Evolutionary conservation across 176 grass and related monocot genomes (phyloP).

Genomic region (Lolium perenne): DNA sequence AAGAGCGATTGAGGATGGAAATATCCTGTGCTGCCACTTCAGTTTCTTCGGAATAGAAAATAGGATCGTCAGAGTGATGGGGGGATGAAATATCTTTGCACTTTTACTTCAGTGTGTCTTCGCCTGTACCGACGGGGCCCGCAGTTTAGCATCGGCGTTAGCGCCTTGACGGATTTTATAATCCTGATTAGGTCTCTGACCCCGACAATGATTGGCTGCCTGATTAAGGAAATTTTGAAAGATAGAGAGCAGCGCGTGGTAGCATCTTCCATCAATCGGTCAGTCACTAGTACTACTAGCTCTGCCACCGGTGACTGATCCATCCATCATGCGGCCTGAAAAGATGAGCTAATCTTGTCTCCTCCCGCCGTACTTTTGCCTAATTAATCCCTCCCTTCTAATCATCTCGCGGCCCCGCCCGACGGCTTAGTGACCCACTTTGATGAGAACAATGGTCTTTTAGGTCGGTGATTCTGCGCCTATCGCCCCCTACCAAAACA

Average conservation of each 20-base stretch:
- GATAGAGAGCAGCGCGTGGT: constrained; percentile 9
- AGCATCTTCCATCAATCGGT: constrained; percentile 17
- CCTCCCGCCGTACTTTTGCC: constrained; percentile 6
- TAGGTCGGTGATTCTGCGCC: neutral
- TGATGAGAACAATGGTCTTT: neutral
- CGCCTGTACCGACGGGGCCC: neutral
- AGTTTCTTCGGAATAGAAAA: neutral
- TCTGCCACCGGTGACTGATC: neutral
- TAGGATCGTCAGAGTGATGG: no score
- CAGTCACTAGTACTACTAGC: neutral
- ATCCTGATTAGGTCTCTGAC: neutral
- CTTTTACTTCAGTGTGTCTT: neutral
- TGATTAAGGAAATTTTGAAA: constrained; percentile 21
- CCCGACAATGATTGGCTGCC: constrained; percentile 39
- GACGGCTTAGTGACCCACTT: neutral
- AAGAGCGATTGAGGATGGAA: neutral
- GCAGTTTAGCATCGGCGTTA: neutral
- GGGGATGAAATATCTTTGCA: no score
- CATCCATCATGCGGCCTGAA: constrained; percentile 27
- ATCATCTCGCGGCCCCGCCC: neutral
- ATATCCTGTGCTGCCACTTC: neutral
- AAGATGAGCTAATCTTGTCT: constrained; percentile 43
- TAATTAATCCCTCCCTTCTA: neutral
- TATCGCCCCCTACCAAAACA: no score
- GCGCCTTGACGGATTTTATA: neutral